These are phyloP conservation scores for Cladosporium cucumerinum DNA, from an alignment of 2,329 filamentous ascomycete genomes.

Conservation along the genomic window DNA sequence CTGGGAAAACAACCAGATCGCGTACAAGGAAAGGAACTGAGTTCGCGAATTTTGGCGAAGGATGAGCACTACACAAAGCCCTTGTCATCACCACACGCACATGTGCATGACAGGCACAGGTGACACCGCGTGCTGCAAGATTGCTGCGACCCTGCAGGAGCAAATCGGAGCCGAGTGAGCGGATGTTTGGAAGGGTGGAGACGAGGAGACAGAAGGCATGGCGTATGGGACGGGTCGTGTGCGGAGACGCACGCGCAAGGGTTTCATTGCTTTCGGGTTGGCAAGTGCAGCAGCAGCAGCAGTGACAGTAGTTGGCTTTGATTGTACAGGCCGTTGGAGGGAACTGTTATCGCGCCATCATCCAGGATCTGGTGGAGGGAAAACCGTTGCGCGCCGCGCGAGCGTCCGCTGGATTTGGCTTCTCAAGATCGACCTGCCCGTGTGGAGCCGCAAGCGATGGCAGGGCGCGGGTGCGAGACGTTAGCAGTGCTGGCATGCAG, in stretches of 20 bases:
- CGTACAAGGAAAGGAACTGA: not conserved
- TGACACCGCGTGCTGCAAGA: conserved; percentile 14
- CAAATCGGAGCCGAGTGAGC: not conserved
- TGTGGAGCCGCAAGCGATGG: conserved; percentile 9
- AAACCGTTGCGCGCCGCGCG: conserved; percentile 15
- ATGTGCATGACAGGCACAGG: conserved; percentile 15
- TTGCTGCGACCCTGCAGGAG: conserved; percentile 10
- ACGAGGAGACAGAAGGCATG: not conserved
- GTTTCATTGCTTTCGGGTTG: not conserved
- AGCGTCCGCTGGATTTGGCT: conserved; percentile 2
- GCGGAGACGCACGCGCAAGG: conserved; percentile 9
- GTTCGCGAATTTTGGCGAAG: not conserved
- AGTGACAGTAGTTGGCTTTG: not conserved
- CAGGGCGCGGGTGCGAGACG: not conserved
- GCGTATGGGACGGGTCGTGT: not conserved
- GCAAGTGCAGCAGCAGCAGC: not conserved
- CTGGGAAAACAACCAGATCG: not conserved
- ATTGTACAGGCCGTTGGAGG: not conserved
- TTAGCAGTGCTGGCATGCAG: conserved; percentile 3
- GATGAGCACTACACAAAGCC: not conserved
- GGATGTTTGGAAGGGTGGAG: not conserved
- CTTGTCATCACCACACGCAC: conserved; percentile 5
- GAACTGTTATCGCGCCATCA: conserved; percentile 11
- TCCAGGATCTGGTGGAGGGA: not conserved
- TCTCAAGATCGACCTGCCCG: conserved; percentile 10